Evolutionary conservation across 2,329 filamentous ascomycete species (phyloP), one percentile per base, ranked within the genome.

Genomic region (Pestalotiopsis sp.): DNA sequence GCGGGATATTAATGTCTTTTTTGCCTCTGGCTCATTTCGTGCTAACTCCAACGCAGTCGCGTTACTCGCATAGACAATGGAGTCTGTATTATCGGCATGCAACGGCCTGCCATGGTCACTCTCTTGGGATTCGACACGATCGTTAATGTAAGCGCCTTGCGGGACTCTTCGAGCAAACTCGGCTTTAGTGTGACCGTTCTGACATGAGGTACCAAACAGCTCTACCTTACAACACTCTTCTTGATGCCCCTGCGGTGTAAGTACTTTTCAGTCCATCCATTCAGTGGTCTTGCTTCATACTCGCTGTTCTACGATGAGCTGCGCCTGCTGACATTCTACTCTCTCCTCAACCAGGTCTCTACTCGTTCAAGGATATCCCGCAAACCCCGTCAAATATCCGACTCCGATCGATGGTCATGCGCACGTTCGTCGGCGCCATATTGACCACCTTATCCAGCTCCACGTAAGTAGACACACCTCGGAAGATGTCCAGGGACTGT

Each of bases 211-310:
- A 36, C 12, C 5, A 5, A 20, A 13, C 58, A 84, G 82, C 70
- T 90, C 23, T 91, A 91, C 71, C 80, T 91, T 1, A 91, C 88
- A 1, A 80, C 85, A 3, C 80, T 91, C n/a, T 91, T 92, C 75
- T 78, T 92, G 2, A 80, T 87, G n/a, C 88, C 88, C 2, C 75
- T 91, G 1, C 85, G 83, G 69, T 82, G 87, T 89, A 79, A 73
- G 82, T 36, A 9, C 2, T 36, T 71, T 13, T 14, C 12, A 38
- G 9, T 1, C 17, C 36, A n/a, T 45, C 12, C 60, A 36, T 11
- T 6, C 6, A 39, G 7, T 17, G 7, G 27, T 1, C 1, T 5
- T 56, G 7, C 17, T 59, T 4, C 69, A 11, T 14, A 25, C 12
- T 57, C 9, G 5, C 39, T 23, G 20, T 12, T 14, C 31, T 52